These are phyloP conservation scores for Didymella lethalis DNA, from an alignment of 2,329 filamentous ascomycete genomes.

Conservation along the genomic window DNA sequence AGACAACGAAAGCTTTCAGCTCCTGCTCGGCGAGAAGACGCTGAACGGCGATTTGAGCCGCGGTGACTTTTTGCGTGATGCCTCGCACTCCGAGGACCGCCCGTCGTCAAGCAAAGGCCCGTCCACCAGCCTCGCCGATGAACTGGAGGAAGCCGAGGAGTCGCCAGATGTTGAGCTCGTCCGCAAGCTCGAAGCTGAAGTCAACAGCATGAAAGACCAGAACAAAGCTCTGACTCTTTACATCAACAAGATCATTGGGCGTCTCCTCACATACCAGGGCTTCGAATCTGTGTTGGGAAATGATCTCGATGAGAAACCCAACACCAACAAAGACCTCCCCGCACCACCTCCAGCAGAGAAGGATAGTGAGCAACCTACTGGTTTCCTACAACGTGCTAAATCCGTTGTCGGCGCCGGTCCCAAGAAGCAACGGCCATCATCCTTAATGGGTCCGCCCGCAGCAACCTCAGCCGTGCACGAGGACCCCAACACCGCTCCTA, in stretches of 20 bases:
- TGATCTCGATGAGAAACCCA: slow-evolving; percentile 60
- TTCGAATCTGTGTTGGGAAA: slow-evolving; percentile 94
- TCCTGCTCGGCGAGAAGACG: slow-evolving; percentile 92
- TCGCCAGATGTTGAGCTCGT: slow-evolving; percentile 56
- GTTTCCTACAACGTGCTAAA: slow-evolving; percentile 66
- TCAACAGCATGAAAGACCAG: slow-evolving; percentile 84
- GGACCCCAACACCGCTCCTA: slow-evolving; percentile 77
- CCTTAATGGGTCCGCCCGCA: slow-evolving; percentile 39
- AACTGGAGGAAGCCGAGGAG: slow-evolving; percentile 74
- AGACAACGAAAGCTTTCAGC: slow-evolving; percentile 97
- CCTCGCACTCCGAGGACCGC: slow-evolving; percentile 46
- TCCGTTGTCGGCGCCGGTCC: slow-evolving; percentile 61
- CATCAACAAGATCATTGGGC: slow-evolving; percentile 99
- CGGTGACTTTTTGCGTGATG: slow-evolving; percentile 74
- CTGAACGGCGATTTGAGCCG: slow-evolving; percentile 91
- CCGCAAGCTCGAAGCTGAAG: slow-evolving; percentile 77
- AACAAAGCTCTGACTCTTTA: slow-evolving; percentile 98
- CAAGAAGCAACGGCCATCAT: slow-evolving; percentile 56
- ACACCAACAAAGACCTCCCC: slow-evolving; percentile 84
- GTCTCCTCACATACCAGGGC: slow-evolving; percentile 90
- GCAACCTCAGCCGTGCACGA: slow-evolving; percentile 49
- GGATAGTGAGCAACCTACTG: slow-evolving; percentile 56
- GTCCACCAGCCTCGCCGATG: slow-evolving; percentile 70
- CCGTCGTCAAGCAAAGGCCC: slow-evolving; percentile 46
- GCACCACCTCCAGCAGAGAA: slow-evolving; percentile 60